Conservation (phyloP, 2,329 filamentous ascomycete species). For the Beauveria rudraprayagi region DNA sequence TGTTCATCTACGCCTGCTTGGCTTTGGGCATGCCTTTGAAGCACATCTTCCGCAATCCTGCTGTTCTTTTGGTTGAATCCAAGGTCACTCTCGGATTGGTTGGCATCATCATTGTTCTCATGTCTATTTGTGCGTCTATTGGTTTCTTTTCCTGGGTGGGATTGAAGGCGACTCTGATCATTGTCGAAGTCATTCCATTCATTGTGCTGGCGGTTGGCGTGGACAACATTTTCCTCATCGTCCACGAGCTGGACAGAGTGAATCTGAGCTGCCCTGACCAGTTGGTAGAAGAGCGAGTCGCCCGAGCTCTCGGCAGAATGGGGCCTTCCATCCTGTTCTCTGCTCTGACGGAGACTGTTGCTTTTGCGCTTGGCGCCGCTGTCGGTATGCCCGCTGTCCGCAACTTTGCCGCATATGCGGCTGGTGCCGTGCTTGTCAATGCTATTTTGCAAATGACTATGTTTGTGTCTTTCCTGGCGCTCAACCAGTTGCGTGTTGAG, state of each 20-base stretch:
- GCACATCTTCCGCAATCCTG: constrained; percentile 73
- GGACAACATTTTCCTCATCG: constrained; percentile 97
- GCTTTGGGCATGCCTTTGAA: constrained; percentile 79
- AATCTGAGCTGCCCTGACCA: constrained; percentile 88
- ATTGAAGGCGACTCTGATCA: constrained; percentile 92
- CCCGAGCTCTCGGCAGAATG: constrained; percentile 87
- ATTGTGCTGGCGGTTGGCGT: constrained; percentile 93
- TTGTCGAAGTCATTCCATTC: constrained; percentile 97
- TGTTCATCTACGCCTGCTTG: constrained; percentile 95
- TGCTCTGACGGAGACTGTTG: constrained; percentile 86
- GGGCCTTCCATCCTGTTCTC: constrained; percentile 94
- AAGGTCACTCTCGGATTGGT: constrained; percentile 95
- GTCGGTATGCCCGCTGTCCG: constrained; percentile 97
- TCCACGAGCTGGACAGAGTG: constrained; percentile 94
- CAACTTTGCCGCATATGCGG: constrained; percentile 95
- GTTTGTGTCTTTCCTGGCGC: constrained; percentile 83
- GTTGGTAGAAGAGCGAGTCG: constrained; percentile 75
- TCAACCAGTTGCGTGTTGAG: constrained; percentile 89
- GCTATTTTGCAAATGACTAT: constrained; percentile 94
- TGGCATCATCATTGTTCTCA: constrained; percentile 89
- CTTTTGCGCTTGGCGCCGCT: constrained; percentile 85
- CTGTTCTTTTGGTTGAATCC: constrained; percentile 81
- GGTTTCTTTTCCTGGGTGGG: constrained; percentile 88
- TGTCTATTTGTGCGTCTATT: constrained; percentile 94
- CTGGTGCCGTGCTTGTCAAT: constrained; percentile 94